Evolutionary conservation across 2,329 filamentous ascomycete genomes (phyloP).

Genomic region (Botryotinia narcissicola): DNA sequence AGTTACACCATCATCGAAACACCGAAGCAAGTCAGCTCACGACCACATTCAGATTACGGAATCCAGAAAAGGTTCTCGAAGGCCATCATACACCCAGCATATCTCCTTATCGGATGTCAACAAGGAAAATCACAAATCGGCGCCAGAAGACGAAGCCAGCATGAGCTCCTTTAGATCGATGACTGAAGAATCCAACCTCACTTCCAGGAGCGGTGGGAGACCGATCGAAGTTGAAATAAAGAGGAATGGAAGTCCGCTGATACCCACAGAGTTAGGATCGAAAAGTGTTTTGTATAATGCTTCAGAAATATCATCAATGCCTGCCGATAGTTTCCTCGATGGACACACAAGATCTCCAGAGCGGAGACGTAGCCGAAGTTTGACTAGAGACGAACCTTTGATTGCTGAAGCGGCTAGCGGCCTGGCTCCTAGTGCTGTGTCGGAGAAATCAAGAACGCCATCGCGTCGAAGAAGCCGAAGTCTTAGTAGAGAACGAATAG

Average conservation of each 20-base stretch:
- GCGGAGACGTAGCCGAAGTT: conserved; percentile 36
- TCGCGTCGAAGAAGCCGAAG: conserved; percentile 59
- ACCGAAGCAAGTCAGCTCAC: conserved; percentile 46
- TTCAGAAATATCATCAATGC: conserved; percentile 86
- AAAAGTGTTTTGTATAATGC: conserved; percentile 63
- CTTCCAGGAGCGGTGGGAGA: conserved; percentile 56
- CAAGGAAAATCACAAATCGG: conserved; percentile 43
- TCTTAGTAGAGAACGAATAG: conserved; percentile 62
- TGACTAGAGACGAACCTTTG: conserved; percentile 34
- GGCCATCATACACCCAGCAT: conserved; percentile 65
- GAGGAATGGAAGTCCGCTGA: conserved; percentile 66
- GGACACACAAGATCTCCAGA: conserved; percentile 40
- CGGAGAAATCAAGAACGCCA: conserved; percentile 57
- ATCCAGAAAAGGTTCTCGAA: conserved; percentile 64
- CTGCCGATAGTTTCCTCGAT: conserved; percentile 68
- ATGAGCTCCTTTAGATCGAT: conserved; percentile 73
- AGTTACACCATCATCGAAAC: conserved; percentile 63
- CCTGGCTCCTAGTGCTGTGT: conserved; percentile 39
- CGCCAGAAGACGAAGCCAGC: conserved; percentile 62
- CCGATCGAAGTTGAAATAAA: conserved; percentile 87
- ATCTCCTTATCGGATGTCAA: conserved; percentile 58
- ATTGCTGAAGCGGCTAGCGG: conserved; percentile 42
- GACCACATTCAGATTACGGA: conserved; percentile 88
- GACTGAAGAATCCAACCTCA: conserved; percentile 75
- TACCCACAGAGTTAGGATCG: conserved; percentile 56